A percentile compares a stretch with the other conserved stretches of the same genome.
Conservation (phyloP, 2,329 filamentous ascomycete species). For the Pseudogymnoascus sp. region DNA sequence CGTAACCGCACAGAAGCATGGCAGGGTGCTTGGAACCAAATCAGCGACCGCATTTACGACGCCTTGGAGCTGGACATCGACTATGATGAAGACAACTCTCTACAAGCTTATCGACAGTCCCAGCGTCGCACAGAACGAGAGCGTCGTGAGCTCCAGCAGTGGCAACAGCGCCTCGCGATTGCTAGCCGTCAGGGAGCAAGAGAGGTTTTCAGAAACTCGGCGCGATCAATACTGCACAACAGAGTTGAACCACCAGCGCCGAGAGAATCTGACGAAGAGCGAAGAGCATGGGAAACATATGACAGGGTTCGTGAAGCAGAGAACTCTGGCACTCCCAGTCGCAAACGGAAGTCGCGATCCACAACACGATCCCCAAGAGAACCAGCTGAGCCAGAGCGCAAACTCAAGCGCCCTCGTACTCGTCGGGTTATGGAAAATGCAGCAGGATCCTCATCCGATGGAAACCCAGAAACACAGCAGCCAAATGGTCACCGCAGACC, state of each 20-base stretch:
- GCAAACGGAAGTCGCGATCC: constrained; percentile 69
- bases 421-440: constrained; percentile 52
- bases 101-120: constrained; percentile 47
- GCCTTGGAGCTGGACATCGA: constrained; percentile 70
- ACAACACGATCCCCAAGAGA: constrained; percentile 64
- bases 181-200: constrained; percentile 71
- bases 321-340: constrained; percentile 41
- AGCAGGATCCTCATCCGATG: constrained; percentile 36
- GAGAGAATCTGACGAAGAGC: constrained; percentile 70
- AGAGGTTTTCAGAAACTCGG: constrained; percentile 63
- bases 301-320: constrained; percentile 72
- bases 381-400: constrained; percentile 65
- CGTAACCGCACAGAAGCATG: constrained; percentile 72
- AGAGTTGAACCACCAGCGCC: constrained; percentile 41
- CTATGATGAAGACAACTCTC: constrained; percentile 65
- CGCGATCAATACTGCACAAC: constrained; percentile 52
- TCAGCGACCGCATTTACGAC: constrained; percentile 56
- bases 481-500: constrained; percentile 17
- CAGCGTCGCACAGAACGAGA: constrained; percentile 42
- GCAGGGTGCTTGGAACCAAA: constrained; percentile 75
- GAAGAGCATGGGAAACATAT: constrained; percentile 81
- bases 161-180: constrained; percentile 77
- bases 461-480: constrained; percentile 30
- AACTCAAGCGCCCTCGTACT: constrained; percentile 80
- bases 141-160: constrained; percentile 56